Evolutionary conservation across 169 alveolate species (phyloP), one percentile per base, ranked within the genome.

Genomic region (Cryptosporidium ubiquitum): DNA sequence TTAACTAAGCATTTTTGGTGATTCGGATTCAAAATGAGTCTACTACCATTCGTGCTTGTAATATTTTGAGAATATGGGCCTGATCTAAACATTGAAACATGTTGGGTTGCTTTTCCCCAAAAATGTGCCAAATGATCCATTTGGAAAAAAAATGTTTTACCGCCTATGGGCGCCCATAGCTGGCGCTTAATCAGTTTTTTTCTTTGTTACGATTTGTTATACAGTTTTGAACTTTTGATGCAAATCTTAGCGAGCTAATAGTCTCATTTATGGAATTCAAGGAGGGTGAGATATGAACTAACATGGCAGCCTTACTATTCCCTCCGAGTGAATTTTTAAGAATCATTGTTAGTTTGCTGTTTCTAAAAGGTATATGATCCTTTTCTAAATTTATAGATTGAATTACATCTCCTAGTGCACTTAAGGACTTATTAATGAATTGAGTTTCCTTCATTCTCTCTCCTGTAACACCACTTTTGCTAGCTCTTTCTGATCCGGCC

Each of bases 401-500:
- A 55, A 95, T 94, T 7, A 96, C 97, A 71, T 93, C 95, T 1
- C 97, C 96, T 70, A 95, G 84, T 40, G 96, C 94, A 47, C 96
- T 91, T n/a, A 96, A 84, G 31, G 96, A 91, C 84, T 92, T 93
- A 71, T 96, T 96, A 16, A 96, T 96, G 33, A 93, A 40, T 64
- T 92, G 92, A 14, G 97, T 92, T 91, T 96, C 98, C 86, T 93
- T 93, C 84, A 94, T 68, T 75, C 96, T 91, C 23, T 94, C 95
- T 18, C 98, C 98, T n/a, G 93, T 93, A n/a, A 94, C 97, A 47
- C 95, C 93, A 23, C 96, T 91, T 47, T 93, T 92, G 58, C 94
- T 92, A 0, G 94, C 92, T 74, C 96, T 94, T 70, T 96, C 98
- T 84, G 96, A 92, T 5, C 98, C 98, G 1, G 98, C 98, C 39